phyloP scores from a whole-genome alignment of 148 eudicot species.

The Vaccinium corymbosum region DNA sequence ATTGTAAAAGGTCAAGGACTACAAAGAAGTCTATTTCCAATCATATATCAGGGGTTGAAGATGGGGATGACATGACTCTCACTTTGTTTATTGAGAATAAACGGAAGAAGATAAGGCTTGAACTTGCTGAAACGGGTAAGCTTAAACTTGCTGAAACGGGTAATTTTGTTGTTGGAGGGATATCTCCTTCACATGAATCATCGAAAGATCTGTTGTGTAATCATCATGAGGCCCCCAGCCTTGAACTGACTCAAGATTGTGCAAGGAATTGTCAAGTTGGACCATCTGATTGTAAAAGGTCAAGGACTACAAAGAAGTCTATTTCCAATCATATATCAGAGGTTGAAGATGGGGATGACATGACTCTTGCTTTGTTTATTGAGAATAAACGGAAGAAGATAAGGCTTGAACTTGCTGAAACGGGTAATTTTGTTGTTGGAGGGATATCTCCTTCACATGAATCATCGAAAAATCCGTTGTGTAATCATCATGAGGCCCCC shows the following conservation, averaged over 20 bases:
- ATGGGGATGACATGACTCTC: no score
- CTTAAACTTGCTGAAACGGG: no score
- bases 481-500: background rate
- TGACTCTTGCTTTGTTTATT: constrained; percentile 27
- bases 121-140: no score
- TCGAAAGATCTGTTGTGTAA: no score
- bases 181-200: no score
- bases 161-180: no score
- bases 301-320: background rate
- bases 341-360: constrained; percentile 13
- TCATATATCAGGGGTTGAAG: background rate
- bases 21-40: background rate
- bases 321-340: background rate
- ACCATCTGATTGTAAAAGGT: background rate
- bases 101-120: no score
- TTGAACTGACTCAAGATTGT: constrained; percentile 8
- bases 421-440: background rate
- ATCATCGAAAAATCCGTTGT: no score
- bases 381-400: constrained; percentile 15
- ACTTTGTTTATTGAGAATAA: no score
- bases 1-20: background rate
- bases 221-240: background rate
- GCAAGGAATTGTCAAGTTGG: background rate
- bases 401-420: constrained; percentile 3
- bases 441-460: no score